Percentiles rank a stretch among this genome's conserved stretches.
Evolutionary conservation across 1,284 basidiomycete genomes (phyloP).

Genomic region (Sporisorium scitamineum): DNA sequence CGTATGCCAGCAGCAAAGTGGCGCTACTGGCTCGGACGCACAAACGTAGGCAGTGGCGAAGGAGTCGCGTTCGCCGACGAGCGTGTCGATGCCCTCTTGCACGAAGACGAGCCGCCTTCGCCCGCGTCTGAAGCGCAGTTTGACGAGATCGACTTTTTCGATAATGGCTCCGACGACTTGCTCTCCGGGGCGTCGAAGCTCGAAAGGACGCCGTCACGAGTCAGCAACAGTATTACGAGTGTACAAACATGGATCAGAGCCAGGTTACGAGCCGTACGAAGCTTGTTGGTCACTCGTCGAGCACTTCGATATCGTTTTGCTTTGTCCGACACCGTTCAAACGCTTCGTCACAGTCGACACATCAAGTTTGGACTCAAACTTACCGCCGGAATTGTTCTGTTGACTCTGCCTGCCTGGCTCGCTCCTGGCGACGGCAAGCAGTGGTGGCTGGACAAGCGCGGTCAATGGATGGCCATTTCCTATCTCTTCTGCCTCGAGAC

Average conservation of each 20-base stretch:
- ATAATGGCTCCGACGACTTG: conserved; percentile 15
- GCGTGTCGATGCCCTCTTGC: conserved; percentile 30
- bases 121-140: conserved; percentile 2
- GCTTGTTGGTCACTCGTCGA: conserved; percentile 3
- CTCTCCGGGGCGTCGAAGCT: not conserved
- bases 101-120: conserved; percentile 30
- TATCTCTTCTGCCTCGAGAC: conserved; percentile 72
- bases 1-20: conserved; percentile 39
- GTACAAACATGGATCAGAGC: conserved; percentile 6
- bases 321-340: conserved; percentile 29
- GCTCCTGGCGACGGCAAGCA: conserved; percentile 47
- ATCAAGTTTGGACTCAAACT: conserved; percentile 71
- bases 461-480: conserved; percentile 70
- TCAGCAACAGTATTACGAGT: conserved; percentile 19
- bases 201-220: conserved; percentile 17
- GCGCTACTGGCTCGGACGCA: conserved; percentile 40
- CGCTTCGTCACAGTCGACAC: conserved; percentile 70
- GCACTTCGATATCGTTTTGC: conserved; percentile 36
- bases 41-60: conserved; percentile 5
- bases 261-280: conserved; percentile 9
- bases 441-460: conserved; percentile 70
- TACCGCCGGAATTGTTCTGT: conserved; percentile 70
- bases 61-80: conserved; percentile 21
- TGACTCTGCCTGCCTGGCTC: conserved; percentile 71
- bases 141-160: conserved; percentile 30